Evolutionary conservation across 345 rosid genomes (phyloP), one percentile per base, ranked within the genome.

Genomic region (Euphorbia lathyris): DNA sequence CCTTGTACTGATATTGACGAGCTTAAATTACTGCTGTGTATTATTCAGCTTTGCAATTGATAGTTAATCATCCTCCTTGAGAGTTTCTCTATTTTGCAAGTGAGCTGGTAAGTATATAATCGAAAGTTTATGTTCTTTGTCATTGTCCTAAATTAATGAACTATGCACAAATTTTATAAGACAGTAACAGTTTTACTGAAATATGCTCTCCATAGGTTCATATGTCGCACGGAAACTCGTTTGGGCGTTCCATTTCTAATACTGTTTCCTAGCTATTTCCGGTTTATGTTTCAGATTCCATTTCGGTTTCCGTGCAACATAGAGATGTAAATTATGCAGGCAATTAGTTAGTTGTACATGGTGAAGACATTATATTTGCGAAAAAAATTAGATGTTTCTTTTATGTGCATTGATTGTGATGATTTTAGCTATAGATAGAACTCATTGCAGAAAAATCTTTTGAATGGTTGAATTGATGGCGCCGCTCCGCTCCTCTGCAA

Each of bases 381-480:
- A 12, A 25, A 23, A 23, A 25, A 55, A 20, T 12, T n/a, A n/a
- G n/a, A 8, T 7, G 25, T 2, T 13, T 30, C 19, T 58, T 19
- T 60, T 60, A 8, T 43, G n/a, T 2, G 27, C 48, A 23, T 61
- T n/a, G 1, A 0, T 36, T 9, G 20, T 59, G 1, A 17, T 32
- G 13, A 30, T 59, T 58, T 10, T 14, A 40, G 9, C 42, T 59
- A 17, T 40, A 23, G 30, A 32, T 29, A 22, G 3, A 59, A 17
- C 63, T 59, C 40, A 59, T 30, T 64, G 55, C 52, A 64, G 68
- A 32, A 27, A 43, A 26, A 9, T 64, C 19, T 48, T 12, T 16
- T 65, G 56, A 68, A 81, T 82, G 83, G 80, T 85, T 77, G 85
- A 76, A 80, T 75, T 45, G 71, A 88, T 86, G 96, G 82, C 85